Evolutionary conservation across 345 rosid species (phyloP).

Genomic region (Lepidium sativum): DNA sequence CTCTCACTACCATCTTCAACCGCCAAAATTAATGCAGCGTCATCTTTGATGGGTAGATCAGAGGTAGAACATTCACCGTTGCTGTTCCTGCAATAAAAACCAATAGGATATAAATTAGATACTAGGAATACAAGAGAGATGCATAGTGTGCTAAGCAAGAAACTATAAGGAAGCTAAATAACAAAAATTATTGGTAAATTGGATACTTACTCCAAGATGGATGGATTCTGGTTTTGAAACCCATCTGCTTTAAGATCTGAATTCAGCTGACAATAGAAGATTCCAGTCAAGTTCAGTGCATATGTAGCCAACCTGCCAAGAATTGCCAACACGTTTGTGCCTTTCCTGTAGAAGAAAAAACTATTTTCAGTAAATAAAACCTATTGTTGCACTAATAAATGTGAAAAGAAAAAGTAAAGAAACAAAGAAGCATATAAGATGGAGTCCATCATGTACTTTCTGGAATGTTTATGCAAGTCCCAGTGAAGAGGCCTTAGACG

Average conservation of each 20-base stretch:
- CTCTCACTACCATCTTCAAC: slow-evolving; percentile 22
- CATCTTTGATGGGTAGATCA: slow-evolving; percentile 23
- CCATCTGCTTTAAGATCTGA: slow-evolving; percentile 37
- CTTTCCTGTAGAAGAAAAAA: slow-evolving; percentile 33
- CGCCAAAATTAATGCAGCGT: slow-evolving; percentile 23
- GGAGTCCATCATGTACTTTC: slow-evolving; percentile 39
- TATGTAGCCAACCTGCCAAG: slow-evolving; percentile 59
- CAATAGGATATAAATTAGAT: slow-evolving; percentile 3
- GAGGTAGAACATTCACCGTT: slow-evolving; percentile 20
- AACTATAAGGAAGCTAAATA: neutral
- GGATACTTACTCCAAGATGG: slow-evolving; percentile 54
- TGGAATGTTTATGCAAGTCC: slow-evolving; percentile 76
- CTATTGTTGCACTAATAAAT: neutral
- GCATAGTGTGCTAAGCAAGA: neutral
- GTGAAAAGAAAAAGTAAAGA: neutral
- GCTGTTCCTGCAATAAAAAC: slow-evolving; percentile 39
- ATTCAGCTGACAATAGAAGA: slow-evolving; percentile 55
- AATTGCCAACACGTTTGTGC: slow-evolving; percentile 56
- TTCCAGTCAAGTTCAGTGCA: slow-evolving; percentile 69
- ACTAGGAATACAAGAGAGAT: neutral
- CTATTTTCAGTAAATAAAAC: neutral
- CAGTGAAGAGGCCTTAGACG: slow-evolving; percentile 76
- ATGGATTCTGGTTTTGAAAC: slow-evolving; percentile 24
- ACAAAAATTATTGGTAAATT: neutral
- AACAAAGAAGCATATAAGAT: neutral